Conservation (phyloP, 75 land plant genomes). For the Larix kaempferi region DNA sequence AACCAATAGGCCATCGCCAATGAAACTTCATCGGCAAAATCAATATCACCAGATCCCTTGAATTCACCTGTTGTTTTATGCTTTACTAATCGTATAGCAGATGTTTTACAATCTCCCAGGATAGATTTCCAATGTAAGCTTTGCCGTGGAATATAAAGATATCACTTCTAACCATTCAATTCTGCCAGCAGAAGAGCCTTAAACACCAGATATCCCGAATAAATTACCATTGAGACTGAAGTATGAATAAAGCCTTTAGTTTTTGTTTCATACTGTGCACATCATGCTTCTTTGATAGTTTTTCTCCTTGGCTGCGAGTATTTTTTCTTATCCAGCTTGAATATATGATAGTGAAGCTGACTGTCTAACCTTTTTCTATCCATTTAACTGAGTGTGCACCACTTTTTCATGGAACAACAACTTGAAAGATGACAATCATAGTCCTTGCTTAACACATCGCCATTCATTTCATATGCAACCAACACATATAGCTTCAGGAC, state of each 20-base stretch:
- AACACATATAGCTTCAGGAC: no score
- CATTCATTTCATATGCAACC: no score
- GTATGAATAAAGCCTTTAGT: slow-evolving; percentile 74
- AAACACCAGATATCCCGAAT: slow-evolving; percentile 66
- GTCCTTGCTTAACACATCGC: no score
- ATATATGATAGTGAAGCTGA: neutral
- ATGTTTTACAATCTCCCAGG: slow-evolving; percentile 80
- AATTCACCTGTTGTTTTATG: slow-evolving; percentile 84
- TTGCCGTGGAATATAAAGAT: slow-evolving; percentile 62
- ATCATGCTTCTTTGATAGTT: neutral
- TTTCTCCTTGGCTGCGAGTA: neutral
- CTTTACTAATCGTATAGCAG: slow-evolving; percentile 60
- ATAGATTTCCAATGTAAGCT: slow-evolving; percentile 81
- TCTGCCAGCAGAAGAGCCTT: slow-evolving; percentile 80
- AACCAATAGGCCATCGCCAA: slow-evolving; percentile 55
- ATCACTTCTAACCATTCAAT: slow-evolving; percentile 61
- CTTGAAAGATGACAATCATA: no score
- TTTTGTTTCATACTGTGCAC: neutral
- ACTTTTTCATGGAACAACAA: no score
- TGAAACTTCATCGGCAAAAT: slow-evolving; percentile 74
- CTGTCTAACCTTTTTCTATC: neutral
- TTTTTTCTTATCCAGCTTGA: slow-evolving; percentile 1
- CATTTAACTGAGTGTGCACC: no score
- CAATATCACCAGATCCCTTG: slow-evolving; percentile 79
- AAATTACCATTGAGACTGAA: slow-evolving; percentile 40